phyloP scores from a whole-genome alignment of 768 basidiomycete genomes.

The Hypsizygus marmoreus region DNA sequence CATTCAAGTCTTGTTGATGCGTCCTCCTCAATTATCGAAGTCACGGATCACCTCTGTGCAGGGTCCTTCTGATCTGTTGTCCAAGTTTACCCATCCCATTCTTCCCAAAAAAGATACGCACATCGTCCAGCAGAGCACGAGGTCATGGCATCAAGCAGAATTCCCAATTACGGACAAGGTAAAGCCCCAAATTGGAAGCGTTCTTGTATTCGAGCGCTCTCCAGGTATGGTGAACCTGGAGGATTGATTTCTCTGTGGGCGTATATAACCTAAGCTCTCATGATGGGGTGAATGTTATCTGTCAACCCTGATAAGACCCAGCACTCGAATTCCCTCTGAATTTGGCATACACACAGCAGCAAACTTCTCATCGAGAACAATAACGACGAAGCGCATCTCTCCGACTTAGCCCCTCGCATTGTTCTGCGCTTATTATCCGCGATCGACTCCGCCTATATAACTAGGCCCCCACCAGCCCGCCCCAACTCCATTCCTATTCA shows the following conservation, averaged over 20 bases:
- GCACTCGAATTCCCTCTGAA: constrained; percentile 3
- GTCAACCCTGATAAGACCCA: constrained; percentile 7
- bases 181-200: constrained; percentile 27
- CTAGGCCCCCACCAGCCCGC: constrained; percentile 2
- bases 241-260: constrained; percentile 3
- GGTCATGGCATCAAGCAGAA: background rate
- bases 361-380: constrained; percentile 14
- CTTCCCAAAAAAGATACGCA: constrained; percentile 3
- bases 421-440: constrained; percentile 15
- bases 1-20: too few species aligned
- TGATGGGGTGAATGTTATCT: constrained; percentile 10
- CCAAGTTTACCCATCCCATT: constrained; percentile 2
- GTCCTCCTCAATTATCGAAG: too few species aligned
- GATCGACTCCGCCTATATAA: constrained; percentile 15
- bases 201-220: constrained; percentile 30
- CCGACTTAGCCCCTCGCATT: constrained; percentile 8
- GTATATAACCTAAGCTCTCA: constrained; percentile 32
- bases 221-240: constrained; percentile 8
- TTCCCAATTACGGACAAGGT: constrained; percentile 29
- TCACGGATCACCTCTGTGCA: too few species aligned
- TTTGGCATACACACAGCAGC: constrained; percentile 5
- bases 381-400: constrained; percentile 5
- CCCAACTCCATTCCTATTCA: constrained; percentile 8
- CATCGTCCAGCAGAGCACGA: constrained; percentile 6
- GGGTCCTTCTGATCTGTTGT: background rate